These are phyloP conservation scores for Apiospora kogelbergensis DNA, from an alignment of 2,329 filamentous ascomycete genomes.

Conservation along the genomic window DNA sequence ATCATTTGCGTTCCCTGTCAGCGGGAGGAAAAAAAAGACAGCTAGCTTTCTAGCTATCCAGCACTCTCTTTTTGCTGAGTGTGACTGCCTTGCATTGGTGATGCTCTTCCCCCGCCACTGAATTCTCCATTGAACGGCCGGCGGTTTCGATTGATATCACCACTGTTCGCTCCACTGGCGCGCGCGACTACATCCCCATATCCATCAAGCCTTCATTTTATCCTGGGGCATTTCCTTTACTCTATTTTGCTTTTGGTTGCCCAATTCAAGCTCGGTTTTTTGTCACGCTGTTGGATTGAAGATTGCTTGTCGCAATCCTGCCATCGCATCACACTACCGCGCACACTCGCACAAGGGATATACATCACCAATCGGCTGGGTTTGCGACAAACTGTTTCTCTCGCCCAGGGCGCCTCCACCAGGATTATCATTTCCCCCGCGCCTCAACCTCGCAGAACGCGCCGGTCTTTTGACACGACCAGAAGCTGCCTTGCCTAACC, in stretches of 20 bases:
- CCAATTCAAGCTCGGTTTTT: not conserved
- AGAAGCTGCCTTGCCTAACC: not conserved
- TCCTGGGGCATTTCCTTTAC: not conserved
- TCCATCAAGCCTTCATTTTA: not conserved
- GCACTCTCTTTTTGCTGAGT: not conserved
- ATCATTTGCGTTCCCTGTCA: not conserved
- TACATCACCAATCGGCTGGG: not conserved
- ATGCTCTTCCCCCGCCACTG: constrained; percentile 12
- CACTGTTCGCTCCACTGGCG: not conserved
- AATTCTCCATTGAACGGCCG: constrained; percentile 6
- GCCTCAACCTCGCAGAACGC: not conserved
- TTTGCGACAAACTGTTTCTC: constrained; percentile 2
- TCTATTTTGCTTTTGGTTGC: not conserved
- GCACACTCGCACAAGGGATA: not conserved
- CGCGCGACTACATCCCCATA: not conserved
- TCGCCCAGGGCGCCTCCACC: not conserved
- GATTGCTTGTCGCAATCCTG: not conserved
- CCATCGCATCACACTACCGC: not conserved
- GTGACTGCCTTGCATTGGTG: constrained; percentile 3
- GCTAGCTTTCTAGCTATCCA: not conserved
- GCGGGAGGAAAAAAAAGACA: not conserved
- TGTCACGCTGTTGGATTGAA: not conserved
- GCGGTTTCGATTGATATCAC: constrained; percentile 7
- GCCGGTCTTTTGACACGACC: not conserved
- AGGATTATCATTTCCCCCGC: not conserved